A percentile compares a stretch with the other conserved stretches of the same genome.
These are phyloP conservation scores for Lablab purpureus DNA, from an alignment of 306 rosid genomes.

Conservation along the genomic window DNA sequence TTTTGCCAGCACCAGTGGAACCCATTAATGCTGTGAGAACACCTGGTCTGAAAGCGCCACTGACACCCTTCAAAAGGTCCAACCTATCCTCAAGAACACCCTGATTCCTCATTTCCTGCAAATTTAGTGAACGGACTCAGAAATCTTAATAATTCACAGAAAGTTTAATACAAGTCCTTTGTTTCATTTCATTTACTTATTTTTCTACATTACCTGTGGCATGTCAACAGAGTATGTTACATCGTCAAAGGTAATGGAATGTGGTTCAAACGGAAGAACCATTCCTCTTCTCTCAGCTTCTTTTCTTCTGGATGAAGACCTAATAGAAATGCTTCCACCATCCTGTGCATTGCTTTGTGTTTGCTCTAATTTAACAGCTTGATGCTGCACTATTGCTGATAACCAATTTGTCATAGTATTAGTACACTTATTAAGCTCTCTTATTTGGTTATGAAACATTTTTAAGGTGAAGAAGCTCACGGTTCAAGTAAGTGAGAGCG, in stretches of 20 bases:
- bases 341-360: slow-evolving; percentile 34
- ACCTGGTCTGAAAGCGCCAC: slow-evolving; percentile 84
- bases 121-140: slow-evolving; percentile 14
- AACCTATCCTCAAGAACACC: slow-evolving; percentile 68
- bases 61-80: slow-evolving; percentile 68
- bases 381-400: slow-evolving; percentile 50
- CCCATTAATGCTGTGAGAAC: slow-evolving; percentile 95
- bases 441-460: neutral
- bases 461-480: slow-evolving; percentile 49
- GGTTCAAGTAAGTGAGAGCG: slow-evolving; percentile 58
- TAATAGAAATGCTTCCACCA: slow-evolving; percentile 13
- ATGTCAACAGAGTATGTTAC: slow-evolving; percentile 55
- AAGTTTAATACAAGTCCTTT: neutral
- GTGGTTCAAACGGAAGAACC: slow-evolving; percentile 59
- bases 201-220: slow-evolving; percentile 48
- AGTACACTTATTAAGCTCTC: neutral
- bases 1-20: slow-evolving; percentile 88
- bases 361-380: slow-evolving; percentile 44
- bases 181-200: neutral
- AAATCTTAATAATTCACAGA: neutral
- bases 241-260: slow-evolving; percentile 52
- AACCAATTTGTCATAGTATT: slow-evolving; percentile 18
- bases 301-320: neutral
- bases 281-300: slow-evolving; percentile 48
- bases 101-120: slow-evolving; percentile 67